Evolutionary conservation across 768 basidiomycete species (phyloP).

Genomic region (Imleria badia): DNA sequence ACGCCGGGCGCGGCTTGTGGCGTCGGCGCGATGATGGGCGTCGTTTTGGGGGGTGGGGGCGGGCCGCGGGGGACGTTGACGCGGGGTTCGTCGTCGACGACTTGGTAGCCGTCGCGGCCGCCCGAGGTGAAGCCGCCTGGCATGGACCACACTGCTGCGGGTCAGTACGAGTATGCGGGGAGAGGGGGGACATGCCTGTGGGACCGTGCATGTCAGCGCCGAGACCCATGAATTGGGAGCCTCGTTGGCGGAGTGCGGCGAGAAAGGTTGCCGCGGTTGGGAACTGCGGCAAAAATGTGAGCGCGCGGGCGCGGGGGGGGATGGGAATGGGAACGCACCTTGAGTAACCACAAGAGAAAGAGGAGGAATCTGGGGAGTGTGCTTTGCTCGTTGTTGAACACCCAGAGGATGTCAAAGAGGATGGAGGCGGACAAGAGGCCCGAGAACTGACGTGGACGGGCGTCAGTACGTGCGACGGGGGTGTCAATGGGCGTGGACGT

Average conservation of each 20-base stretch:
- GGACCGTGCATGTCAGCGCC: slow-evolving; percentile 53
- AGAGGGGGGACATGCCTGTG: slow-evolving; percentile 44
- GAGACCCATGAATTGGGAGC: slow-evolving; percentile 52
- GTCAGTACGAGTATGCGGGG: background rate
- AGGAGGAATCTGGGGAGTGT: slow-evolving; percentile 56
- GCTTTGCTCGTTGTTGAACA: slow-evolving; percentile 53
- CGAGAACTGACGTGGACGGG: no score
- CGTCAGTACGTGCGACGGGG: no score
- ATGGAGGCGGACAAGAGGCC: slow-evolving; percentile 59
- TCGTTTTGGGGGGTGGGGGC: slow-evolving; percentile 16
- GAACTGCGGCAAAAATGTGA: slow-evolving; percentile 18
- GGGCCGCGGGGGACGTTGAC: slow-evolving; percentile 13
- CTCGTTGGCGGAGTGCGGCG: slow-evolving; percentile 55
- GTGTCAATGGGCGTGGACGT: background rate
- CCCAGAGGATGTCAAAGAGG: slow-evolving; percentile 72
- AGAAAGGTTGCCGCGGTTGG: slow-evolving; percentile 58
- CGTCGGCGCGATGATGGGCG: slow-evolving; percentile 1
- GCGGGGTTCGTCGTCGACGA: slow-evolving; percentile 48
- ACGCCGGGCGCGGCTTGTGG: slow-evolving; percentile 15
- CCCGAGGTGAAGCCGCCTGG: slow-evolving; percentile 66
- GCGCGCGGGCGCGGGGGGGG: background rate
- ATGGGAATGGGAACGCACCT: slow-evolving; percentile 37
- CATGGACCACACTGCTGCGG: slow-evolving; percentile 70
- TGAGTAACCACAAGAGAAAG: slow-evolving; percentile 55
- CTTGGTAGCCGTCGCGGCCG: slow-evolving; percentile 58